Evolutionary conservation across 345 rosid species (phyloP).

Genomic region (Camelina hispida): DNA sequence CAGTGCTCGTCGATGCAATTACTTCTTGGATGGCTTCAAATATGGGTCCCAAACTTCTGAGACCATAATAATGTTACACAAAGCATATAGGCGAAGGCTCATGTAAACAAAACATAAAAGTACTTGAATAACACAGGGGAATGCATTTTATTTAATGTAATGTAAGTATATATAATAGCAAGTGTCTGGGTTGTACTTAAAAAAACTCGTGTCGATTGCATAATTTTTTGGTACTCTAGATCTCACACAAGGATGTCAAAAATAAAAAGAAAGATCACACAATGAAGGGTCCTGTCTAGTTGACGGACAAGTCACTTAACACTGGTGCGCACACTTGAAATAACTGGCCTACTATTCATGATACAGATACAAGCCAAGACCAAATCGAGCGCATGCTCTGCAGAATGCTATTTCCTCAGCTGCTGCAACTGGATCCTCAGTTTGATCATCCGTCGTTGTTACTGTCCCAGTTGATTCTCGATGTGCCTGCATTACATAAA

Average conservation of each 20-base stretch:
- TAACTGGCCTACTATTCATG: conserved; percentile 64
- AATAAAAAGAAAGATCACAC: neutral
- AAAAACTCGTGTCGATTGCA: conserved; percentile 5
- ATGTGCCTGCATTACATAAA: conserved; percentile 63
- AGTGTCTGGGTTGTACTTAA: conserved; percentile 17
- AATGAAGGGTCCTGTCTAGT: conserved; percentile 11
- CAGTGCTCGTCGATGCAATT: conserved; percentile 68
- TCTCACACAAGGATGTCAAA: conserved; percentile 2
- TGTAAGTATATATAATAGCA: neutral
- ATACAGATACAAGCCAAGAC: conserved; percentile 90
- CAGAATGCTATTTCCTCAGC: conserved; percentile 98
- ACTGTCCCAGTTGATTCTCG: conserved; percentile 94
- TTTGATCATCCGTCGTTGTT: conserved; percentile 48
- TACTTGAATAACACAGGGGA: neutral
- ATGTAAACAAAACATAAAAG: conserved; percentile 20
- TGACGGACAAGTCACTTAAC: neutral
- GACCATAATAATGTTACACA: conserved; percentile 43
- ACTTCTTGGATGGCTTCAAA: conserved; percentile 88
- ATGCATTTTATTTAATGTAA: neutral
- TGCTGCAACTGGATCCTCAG: conserved; percentile 76
- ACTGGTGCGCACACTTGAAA: neutral
- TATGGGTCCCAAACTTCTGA: conserved; percentile 60
- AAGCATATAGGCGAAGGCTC: neutral
- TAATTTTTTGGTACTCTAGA: conserved; percentile 12
- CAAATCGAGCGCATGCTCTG: conserved; percentile 94